A percentile compares a stretch with the other conserved stretches of the same genome.
phyloP scores from a whole-genome alignment of 257 asterid genomes.

The Nicotiana sylvestris region DNA sequence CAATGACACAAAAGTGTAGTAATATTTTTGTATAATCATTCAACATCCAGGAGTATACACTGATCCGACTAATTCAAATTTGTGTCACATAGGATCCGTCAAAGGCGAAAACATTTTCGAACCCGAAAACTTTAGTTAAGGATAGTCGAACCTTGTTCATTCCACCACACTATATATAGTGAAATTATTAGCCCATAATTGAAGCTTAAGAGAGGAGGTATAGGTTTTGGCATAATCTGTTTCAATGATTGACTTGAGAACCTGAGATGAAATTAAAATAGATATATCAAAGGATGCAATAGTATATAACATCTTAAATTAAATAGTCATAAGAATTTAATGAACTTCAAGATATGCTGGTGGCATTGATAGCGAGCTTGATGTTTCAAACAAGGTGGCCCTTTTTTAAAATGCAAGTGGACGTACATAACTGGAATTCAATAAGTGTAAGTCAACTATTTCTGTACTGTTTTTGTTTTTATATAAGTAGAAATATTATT shows the following conservation, averaged over 20 bases:
- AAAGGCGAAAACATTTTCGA: no score
- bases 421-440: neutral
- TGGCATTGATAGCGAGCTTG: neutral
- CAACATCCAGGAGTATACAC: no score
- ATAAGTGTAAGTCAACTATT: neutral
- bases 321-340: neutral
- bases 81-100: no score
- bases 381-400: neutral
- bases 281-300: neutral
- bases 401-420: neutral
- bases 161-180: no score
- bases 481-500: neutral
- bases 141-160: no score
- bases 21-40: no score
- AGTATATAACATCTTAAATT: neutral
- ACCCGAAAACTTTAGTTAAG: no score
- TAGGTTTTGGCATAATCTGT: neutral
- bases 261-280: neutral
- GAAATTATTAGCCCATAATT: no score
- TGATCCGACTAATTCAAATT: no score
- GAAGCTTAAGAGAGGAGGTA: neutral
- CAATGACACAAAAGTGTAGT: no score
- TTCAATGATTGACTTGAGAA: neutral
- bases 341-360: neutral
- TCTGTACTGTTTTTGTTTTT: neutral